These are phyloP conservation scores for Trichosanthes truncata DNA, from an alignment of 306 rosid genomes.

Conservation along the genomic window DNA sequence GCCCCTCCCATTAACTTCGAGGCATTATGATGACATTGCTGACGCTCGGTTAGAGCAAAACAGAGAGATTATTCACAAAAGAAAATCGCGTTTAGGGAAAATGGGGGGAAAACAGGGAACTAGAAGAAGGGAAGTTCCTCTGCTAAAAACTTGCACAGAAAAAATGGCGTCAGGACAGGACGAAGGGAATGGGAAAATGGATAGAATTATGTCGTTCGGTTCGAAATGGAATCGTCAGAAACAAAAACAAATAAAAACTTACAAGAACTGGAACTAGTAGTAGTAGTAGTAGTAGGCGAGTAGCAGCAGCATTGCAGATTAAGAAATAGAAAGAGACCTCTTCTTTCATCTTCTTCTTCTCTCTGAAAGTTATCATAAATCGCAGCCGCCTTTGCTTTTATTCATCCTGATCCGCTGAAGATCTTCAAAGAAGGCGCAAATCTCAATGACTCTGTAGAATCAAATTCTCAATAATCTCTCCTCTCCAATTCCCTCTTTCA, in stretches of 20 bases:
- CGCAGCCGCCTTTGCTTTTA: conserved; percentile 77
- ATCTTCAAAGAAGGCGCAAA: conserved; percentile 43
- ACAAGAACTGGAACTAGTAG: not conserved
- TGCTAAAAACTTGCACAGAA: conserved; percentile 14
- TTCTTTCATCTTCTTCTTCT: not conserved
- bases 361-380: conserved; percentile 26
- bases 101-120: not conserved
- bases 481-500: not conserved
- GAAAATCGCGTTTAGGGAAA: not conserved
- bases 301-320: not conserved
- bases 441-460: conserved; percentile 31
- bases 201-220: not conserved
- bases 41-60: conserved; percentile 2
- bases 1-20: conserved; percentile 24
- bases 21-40: conserved; percentile 19
- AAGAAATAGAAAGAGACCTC: not conserved
- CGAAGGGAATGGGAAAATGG: not conserved
- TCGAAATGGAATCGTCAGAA: not conserved
- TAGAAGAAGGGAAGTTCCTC: conserved; percentile 8
- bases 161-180: conserved; percentile 24
- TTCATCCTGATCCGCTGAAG: conserved; percentile 42
- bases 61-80: not conserved
- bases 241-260: not conserved
- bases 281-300: not conserved
- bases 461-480: conserved; percentile 8